phyloP scores from a whole-genome alignment of 2,329 filamentous ascomycete genomes.

The Stromatinia cepivora region DNA sequence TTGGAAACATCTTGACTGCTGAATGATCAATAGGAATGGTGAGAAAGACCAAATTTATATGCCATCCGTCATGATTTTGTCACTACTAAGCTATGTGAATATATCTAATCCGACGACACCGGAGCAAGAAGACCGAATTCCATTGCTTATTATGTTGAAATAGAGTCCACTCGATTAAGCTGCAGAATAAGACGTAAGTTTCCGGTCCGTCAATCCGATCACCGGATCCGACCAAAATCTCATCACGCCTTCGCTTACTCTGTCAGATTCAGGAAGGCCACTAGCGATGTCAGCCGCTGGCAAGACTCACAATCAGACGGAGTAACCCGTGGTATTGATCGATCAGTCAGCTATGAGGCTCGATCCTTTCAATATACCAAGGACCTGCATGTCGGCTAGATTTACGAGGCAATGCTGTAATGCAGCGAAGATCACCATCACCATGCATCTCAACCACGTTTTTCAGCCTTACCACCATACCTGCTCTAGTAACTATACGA shows the following conservation, averaged over 20 bases:
- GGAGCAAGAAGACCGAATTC: constrained; percentile 1
- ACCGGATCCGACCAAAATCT: constrained; percentile 13
- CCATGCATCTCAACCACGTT: constrained; percentile 15
- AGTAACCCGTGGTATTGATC: background rate
- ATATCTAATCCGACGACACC: constrained; percentile 7
- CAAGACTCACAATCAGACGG: background rate
- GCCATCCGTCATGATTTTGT: background rate
- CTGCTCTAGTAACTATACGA: background rate
- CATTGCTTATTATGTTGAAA: background rate
- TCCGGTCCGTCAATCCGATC: constrained; percentile 10
- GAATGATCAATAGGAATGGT: background rate
- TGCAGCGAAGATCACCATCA: constrained; percentile 4
- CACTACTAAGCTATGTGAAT: constrained; percentile 1
- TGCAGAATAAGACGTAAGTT: background rate
- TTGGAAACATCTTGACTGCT: constrained; percentile 17
- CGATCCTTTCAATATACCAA: background rate
- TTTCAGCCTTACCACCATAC: background rate
- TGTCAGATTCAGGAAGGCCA: constrained; percentile 14
- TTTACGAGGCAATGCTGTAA: background rate
- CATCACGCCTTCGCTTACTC: constrained; percentile 9
- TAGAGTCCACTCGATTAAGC: background rate
- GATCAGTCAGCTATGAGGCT: background rate
- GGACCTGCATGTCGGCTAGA: constrained; percentile 2
- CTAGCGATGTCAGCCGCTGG: constrained; percentile 2
- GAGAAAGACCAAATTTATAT: constrained; percentile 17